Evolutionary conservation across 345 rosid species (phyloP), one percentile per base, ranked within the genome.

Genomic region (Physaria fendleri): DNA sequence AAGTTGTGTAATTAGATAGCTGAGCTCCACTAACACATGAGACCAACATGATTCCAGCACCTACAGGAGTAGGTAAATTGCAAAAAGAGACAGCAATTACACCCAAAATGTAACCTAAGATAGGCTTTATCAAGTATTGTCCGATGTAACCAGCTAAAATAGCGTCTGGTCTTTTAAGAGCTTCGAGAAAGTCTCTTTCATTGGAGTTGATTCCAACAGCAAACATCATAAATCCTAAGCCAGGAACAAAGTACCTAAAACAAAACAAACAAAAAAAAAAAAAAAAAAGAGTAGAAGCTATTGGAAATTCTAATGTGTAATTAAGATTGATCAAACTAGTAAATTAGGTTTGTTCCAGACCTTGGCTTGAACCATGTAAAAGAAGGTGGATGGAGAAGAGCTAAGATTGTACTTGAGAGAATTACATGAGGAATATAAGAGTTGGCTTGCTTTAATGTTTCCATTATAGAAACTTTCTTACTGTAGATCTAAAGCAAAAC

Each of bases 11-110:
- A 66, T 77, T 88, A 9, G 98, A 88, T 49, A 92, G 89, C 80
- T 92, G 98, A 41, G 98, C 97, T 23, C 98, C 95, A 21, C 98
- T 88, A 33, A 92, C 98, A 72, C 98, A 92, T 18, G 98, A 88
- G 14, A 80, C 87, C 81, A 92, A 71, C 97, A 88, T 92, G 56
- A 92, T 81, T 73, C 98, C 97, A 5, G 89, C 97, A 88, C 95
- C 95, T 66, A 85, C 64, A 2, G 95, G 48, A 55, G 83, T 81
- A n/a, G 93, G 97, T 38, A 87, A 86, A 30, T 78, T 73, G 68
- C 84, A 77, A 30, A 74, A 12, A 42, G 85, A 51, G 17, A 85
- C 87, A 4, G 90, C 57, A 23, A 83, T 51, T 10, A 69, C 21
- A 66, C 93, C 93, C 66, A 90, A 80, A 35, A 83, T 41, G 59